Conservation (phyloP, 805 yeast genomes). For the Dipodascus albidus region DNA sequence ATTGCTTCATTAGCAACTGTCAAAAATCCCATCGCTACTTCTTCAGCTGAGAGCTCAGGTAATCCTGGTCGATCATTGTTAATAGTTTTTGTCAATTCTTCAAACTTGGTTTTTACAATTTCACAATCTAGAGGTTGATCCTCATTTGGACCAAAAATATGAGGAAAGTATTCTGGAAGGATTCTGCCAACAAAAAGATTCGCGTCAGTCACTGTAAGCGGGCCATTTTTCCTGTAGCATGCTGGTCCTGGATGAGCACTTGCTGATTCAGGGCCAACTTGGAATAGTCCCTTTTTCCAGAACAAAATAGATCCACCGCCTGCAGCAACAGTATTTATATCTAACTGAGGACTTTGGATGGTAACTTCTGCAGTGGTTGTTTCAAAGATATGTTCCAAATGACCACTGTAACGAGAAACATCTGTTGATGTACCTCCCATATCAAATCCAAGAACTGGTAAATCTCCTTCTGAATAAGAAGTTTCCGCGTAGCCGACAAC, state of each 20-base stretch:
- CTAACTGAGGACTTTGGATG: slow-evolving; percentile 75
- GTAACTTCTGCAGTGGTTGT: slow-evolving; percentile 76
- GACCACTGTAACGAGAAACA: slow-evolving; percentile 62
- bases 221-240: slow-evolving; percentile 76
- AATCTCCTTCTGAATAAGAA: slow-evolving; percentile 42
- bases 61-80: slow-evolving; percentile 35
- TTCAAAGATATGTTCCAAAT: slow-evolving; percentile 69
- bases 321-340: slow-evolving; percentile 74
- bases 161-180: slow-evolving; percentile 65
- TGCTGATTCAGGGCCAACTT: slow-evolving; percentile 82
- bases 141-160: slow-evolving; percentile 74
- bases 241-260: slow-evolving; percentile 87
- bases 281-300: slow-evolving; percentile 62
- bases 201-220: slow-evolving; percentile 78
- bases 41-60: slow-evolving; percentile 39
- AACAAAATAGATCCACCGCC: slow-evolving; percentile 68
- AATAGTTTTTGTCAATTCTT: slow-evolving; percentile 41
- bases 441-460: slow-evolving; percentile 71
- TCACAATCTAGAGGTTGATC: slow-evolving; percentile 55
- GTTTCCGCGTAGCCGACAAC: slow-evolving; percentile 89
- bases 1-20: slow-evolving; percentile 78
- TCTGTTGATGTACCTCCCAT: slow-evolving; percentile 92
- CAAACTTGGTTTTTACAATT: slow-evolving; percentile 39
- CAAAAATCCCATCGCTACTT: slow-evolving; percentile 71
- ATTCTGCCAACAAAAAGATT: slow-evolving; percentile 62